phyloP scores from a whole-genome alignment of 164 flowering plant species.

The Cinnamomum chago region DNA sequence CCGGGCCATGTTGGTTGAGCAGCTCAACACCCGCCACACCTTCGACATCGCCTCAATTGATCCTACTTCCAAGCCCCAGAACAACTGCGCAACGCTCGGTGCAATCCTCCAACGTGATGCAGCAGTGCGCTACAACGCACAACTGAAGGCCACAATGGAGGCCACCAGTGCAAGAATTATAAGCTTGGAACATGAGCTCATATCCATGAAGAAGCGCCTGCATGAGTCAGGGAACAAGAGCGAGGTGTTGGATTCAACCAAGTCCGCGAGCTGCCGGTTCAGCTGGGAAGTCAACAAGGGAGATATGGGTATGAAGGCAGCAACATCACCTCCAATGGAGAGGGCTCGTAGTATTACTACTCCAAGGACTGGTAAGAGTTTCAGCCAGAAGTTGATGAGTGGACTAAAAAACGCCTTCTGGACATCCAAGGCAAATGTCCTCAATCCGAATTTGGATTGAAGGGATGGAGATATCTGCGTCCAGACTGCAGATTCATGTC shows the following conservation, averaged over 20 bases:
- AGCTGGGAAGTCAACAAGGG: conserved; percentile 29
- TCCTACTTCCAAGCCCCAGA: background rate
- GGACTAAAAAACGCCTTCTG: conserved; percentile 55
- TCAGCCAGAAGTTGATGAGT: conserved; percentile 38
- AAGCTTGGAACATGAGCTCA: conserved; percentile 55
- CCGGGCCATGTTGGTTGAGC: conserved; percentile 80
- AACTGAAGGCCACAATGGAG: conserved; percentile 54
- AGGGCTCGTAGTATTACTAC: background rate
- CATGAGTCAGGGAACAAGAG: conserved; percentile 19
- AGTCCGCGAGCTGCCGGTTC: conserved; percentile 55
- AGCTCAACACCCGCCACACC: conserved; percentile 61
- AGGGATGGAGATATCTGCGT: conserved; percentile 4
- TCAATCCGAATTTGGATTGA: conserved; percentile 4
- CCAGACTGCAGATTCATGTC: background rate
- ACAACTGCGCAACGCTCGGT: conserved; percentile 43
- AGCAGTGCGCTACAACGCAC: conserved; percentile 48
- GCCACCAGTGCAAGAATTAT: conserved; percentile 53
- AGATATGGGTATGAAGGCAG: conserved; percentile 30
- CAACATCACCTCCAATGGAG: conserved; percentile 24
- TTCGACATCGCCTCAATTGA: conserved; percentile 18
- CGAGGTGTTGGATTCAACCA: conserved; percentile 17
- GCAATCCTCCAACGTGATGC: conserved; percentile 65
- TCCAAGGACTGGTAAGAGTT: conserved; percentile 18
- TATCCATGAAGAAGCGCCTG: conserved; percentile 51
- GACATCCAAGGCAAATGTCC: conserved; percentile 13